phyloP scores from a whole-genome alignment of 116 monocot genomes.

The Zostera marina region DNA sequence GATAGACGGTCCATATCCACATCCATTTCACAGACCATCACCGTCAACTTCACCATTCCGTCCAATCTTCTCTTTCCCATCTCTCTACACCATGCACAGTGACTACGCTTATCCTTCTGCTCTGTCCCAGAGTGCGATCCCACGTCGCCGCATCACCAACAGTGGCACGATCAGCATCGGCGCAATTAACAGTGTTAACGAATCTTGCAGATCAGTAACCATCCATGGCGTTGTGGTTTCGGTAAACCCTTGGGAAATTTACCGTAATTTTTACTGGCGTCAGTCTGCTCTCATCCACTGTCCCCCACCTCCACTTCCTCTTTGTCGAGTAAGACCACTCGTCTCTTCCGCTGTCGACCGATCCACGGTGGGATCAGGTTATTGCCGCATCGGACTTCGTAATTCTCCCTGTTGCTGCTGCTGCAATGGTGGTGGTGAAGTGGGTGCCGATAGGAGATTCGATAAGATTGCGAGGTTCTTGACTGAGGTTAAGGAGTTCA shows the following conservation, averaged over 20 bases:
- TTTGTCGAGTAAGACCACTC: constrained; percentile 1
- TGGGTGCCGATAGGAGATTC: constrained; percentile 5
- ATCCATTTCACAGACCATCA: constrained; percentile 10
- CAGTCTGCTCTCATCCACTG: constrained; percentile 31
- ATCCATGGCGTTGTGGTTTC: not conserved
- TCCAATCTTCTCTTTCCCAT: constrained; percentile 10
- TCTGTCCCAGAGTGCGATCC: constrained; percentile 6
- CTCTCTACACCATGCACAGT: constrained; percentile 4
- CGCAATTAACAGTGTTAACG: not conserved
- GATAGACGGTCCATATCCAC: not conserved
- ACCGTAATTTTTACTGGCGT: constrained; percentile 12
- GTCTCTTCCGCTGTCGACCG: not conserved
- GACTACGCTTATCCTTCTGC: constrained; percentile 1
- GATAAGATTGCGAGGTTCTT: constrained; percentile 9
- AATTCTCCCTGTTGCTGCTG: not conserved
- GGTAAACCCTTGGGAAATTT: constrained; percentile 23
- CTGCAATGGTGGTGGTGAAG: not conserved
- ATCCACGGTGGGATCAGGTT: not conserved
- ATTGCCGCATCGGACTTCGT: not conserved
- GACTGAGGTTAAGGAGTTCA: constrained; percentile 2
- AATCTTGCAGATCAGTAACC: constrained; percentile 1
- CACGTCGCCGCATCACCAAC: constrained; percentile 3
- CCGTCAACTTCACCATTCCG: not conserved
- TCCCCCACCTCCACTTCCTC: constrained; percentile 18
- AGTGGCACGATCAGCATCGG: not conserved